Percentiles rank a stretch among this genome's conserved stretches.
Evolutionary conservation across 257 asterid species (phyloP).

Genomic region (Solanum corneliomulleri): DNA sequence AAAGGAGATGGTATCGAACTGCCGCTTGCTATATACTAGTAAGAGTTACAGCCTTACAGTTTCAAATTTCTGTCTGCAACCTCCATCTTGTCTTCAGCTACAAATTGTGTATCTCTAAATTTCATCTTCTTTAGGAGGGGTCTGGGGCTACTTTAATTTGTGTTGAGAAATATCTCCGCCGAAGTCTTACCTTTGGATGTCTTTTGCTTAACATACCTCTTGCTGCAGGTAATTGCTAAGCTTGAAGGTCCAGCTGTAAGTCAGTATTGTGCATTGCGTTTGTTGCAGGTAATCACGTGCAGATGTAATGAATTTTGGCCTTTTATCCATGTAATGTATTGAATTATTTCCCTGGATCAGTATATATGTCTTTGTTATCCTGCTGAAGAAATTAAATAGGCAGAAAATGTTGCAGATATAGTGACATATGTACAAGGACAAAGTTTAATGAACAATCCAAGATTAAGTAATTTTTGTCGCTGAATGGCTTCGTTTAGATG

Average conservation of each 20-base stretch:
- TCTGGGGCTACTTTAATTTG: neutral
- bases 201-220: conserved; percentile 15
- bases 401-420: neutral
- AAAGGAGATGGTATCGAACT: conserved; percentile 45
- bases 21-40: conserved; percentile 52
- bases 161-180: conserved; percentile 1
- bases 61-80: neutral
- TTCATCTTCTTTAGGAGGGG: neutral
- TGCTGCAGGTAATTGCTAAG: conserved; percentile 89
- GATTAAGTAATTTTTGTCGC: neutral
- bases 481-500: neutral
- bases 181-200: neutral
- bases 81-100: neutral
- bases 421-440: neutral
- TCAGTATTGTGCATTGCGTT: conserved; percentile 89
- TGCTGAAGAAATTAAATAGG: neutral
- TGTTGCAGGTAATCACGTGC: conserved; percentile 63
- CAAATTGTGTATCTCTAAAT: neutral
- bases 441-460: neutral
- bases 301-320: neutral
- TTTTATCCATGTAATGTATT: neutral
- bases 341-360: neutral
- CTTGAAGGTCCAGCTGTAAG: conserved; percentile 99
- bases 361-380: neutral
- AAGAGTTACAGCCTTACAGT: conserved; percentile 1